phyloP scores from a whole-genome alignment of 2,329 filamentous ascomycete genomes.

The Pestalotiopsis sp. region DNA sequence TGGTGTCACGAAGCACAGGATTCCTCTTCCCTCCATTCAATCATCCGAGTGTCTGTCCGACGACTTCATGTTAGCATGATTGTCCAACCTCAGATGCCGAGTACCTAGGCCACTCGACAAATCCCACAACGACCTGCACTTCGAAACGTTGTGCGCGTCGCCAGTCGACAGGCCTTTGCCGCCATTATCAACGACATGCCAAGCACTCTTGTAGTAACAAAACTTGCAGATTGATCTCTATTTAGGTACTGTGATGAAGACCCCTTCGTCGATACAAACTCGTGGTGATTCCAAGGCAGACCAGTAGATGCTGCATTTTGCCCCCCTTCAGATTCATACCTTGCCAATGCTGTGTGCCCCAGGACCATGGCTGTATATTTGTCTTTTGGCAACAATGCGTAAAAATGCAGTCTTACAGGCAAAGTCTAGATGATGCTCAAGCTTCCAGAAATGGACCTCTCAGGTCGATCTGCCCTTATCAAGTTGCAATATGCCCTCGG shows the following conservation, averaged over 20 bases:
- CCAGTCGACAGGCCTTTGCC: too few relatives aligned
- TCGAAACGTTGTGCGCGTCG: too few relatives aligned
- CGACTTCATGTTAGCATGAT: too few relatives aligned
- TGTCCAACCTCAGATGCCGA: too few relatives aligned
- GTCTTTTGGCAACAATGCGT: background rate
- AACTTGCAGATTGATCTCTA: background rate
- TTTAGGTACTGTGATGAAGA: background rate
- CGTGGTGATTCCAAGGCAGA: slow-evolving; percentile 10
- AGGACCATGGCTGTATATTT: background rate
- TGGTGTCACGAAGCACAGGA: too few relatives aligned
- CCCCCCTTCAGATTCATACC: slow-evolving; percentile 6
- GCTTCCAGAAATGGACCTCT: background rate
- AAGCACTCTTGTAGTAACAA: background rate
- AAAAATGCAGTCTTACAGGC: background rate
- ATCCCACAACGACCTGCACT: too few relatives aligned
- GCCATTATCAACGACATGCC: background rate
- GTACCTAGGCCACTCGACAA: too few relatives aligned
- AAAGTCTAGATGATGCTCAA: background rate
- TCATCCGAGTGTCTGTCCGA: too few relatives aligned
- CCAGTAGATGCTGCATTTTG: slow-evolving; percentile 10
- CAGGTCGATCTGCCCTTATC: background rate
- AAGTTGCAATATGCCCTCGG: background rate
- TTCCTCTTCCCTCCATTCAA: too few relatives aligned
- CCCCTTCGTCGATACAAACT: slow-evolving; percentile 6
- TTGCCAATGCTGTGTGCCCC: background rate